Conservation (phyloP, 2,329 filamentous ascomycete genomes). For the Zelopaecilomyces penicillatus region DNA sequence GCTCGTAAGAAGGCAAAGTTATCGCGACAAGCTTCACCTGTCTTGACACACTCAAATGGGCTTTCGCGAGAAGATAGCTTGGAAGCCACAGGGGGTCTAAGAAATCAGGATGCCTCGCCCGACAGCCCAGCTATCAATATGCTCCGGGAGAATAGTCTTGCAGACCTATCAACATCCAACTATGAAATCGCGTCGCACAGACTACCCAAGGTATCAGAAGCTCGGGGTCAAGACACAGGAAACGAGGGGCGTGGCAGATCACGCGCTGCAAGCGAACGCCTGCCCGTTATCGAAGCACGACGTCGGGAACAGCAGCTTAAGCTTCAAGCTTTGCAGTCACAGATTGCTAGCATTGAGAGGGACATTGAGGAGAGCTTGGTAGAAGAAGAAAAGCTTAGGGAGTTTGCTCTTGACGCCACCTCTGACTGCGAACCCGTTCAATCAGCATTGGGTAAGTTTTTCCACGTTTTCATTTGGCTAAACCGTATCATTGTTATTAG, state of each 20-base stretch:
- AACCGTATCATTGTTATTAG: no score
- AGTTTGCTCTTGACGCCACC: constrained; percentile 15
- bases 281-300: constrained; percentile 28
- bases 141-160: not conserved
- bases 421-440: constrained; percentile 11
- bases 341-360: constrained; percentile 39
- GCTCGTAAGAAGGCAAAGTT: constrained; percentile 41
- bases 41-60: constrained; percentile 15
- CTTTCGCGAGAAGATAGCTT: constrained; percentile 19
- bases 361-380: constrained; percentile 34
- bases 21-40: constrained; percentile 23
- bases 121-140: not conserved
- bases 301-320: constrained; percentile 34
- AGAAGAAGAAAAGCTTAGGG: constrained; percentile 25
- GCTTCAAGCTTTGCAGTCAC: constrained; percentile 36
- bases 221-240: constrained; percentile 7
- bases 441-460: constrained; percentile 9
- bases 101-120: not conserved
- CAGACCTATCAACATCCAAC: constrained; percentile 6
- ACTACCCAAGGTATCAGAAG: constrained; percentile 10
- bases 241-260: constrained; percentile 19
- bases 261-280: constrained; percentile 27
- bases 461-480: not conserved
- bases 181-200: constrained; percentile 3
- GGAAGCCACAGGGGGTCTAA: constrained; percentile 9